Percentiles rank a stretch among this genome's conserved stretches.
Conservation (phyloP, 2,329 filamentous ascomycete genomes). For the Botrytis squamosa region DNA sequence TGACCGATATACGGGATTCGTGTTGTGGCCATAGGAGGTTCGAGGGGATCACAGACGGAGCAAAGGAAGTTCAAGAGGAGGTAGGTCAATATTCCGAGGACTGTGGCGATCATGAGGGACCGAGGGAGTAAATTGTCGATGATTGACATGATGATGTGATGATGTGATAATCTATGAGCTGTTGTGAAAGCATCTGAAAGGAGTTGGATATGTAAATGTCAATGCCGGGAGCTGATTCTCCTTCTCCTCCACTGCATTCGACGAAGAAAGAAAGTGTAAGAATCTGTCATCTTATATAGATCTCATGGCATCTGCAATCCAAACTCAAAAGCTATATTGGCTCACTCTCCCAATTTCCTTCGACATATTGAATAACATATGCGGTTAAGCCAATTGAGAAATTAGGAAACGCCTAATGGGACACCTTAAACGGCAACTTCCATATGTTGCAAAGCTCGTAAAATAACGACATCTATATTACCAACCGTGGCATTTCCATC, state of each 20-base stretch:
- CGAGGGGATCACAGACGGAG: neutral
- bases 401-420: neutral
- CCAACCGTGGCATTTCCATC: neutral
- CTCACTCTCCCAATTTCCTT: neutral
- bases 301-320: neutral
- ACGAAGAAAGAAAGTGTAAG: neutral
- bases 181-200: neutral
- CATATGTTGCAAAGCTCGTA: neutral
- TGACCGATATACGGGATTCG: constrained; percentile 23
- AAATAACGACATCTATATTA: neutral
- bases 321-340: neutral
- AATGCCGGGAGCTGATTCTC: neutral
- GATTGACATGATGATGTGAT: neutral
- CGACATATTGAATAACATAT: neutral
- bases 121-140: no score
- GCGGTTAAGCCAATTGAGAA: neutral
- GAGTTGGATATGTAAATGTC: neutral
- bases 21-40: neutral
- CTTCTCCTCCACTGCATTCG: neutral
- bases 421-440: neutral
- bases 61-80: neutral
- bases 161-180: neutral
- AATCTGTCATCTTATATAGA: neutral
- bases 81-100: neutral
- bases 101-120: no score